Evolutionary conservation across 2,329 filamentous ascomycete species (phyloP), one percentile per base, ranked within the genome.

Genomic region (Trichophyton benhamiae): DNA sequence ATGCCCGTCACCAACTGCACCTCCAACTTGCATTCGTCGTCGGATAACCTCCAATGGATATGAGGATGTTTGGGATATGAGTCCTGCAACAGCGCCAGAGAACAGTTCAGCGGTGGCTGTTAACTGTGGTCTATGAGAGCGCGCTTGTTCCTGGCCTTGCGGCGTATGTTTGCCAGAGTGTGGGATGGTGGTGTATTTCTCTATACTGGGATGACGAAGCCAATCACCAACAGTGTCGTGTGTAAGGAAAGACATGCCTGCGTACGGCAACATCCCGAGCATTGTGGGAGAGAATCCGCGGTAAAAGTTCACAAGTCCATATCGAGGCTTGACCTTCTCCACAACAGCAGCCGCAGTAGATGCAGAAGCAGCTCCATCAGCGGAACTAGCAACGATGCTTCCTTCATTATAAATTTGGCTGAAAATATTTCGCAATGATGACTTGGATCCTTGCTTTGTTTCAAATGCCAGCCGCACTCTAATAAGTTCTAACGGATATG

Each of bases 241-340:
- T 0, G 90, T 95, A 46, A 99, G 82, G 76, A 99, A 99, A 0
- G 91, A 96, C 70, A 95, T 87, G 68, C 94, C 94, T 0, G 94
- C 94, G 70, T 99, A 99, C 0, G 94, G 94, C 0, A 99, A 78
- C 92, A 99, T 99, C 67, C 94, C 94, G 63, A 95, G 80, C 3
- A 99, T 75, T 0, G 94, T 97, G 0, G 92, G 89, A 0, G 85
- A 84, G 73, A 99, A 99, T 58, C 94, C 94, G 57, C 94, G 85
- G 75, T 96, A 99, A 73, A 99, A 99, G 74, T 99, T 99, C 61
- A 84, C 75, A 0, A 97, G 72, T 3, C 92, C 92, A 9, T 80
- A 81, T 27, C 79, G 80, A 0, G 88, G 86, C 0, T 82, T 78
- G 0, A 81, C 77, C 8, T 78, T 75, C 22, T 80, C 78, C 0